Percentiles rank a stretch among this genome's conserved stretches.
Evolutionary conservation across 2,329 filamentous ascomycete species (phyloP).

Genomic region (Fusarium setosum): DNA sequence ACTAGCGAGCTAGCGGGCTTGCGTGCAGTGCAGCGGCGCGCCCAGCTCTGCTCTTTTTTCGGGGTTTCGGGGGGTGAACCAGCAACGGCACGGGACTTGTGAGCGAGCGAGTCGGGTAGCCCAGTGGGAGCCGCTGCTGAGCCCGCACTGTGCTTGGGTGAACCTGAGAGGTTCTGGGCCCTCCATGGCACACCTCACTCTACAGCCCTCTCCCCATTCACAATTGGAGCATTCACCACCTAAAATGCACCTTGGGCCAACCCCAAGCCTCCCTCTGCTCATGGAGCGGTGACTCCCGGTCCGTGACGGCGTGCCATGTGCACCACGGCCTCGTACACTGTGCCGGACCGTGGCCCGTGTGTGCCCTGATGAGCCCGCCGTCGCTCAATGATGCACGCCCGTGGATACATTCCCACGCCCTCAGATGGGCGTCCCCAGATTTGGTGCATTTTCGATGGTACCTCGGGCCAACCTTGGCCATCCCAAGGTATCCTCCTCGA

Average conservation of each 20-base stretch:
- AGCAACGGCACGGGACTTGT: neutral
- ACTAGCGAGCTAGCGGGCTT: constrained; percentile 9
- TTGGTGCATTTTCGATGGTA: constrained; percentile 1
- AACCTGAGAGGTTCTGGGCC: neutral
- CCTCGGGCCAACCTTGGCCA: constrained; percentile 2
- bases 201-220: neutral
- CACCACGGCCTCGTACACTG: constrained; percentile 14
- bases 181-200: neutral
- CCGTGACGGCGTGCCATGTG: constrained; percentile 22
- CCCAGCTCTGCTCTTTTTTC: neutral
- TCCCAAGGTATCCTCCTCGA: neutral
- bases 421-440: constrained; percentile 18
- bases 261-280: neutral
- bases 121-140: constrained; percentile 22
- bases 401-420: constrained; percentile 1
- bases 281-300: constrained; percentile 3
- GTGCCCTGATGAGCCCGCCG: constrained; percentile 8
- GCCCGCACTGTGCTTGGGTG: constrained; percentile 13
- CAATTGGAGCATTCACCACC: neutral
- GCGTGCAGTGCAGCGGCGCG: neutral
- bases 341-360: constrained; percentile 17
- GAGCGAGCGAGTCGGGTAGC: constrained; percentile 13
- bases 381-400: neutral
- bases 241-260: neutral
- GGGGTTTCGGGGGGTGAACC: neutral